These are phyloP conservation scores for Hordeum pubiflorum DNA, from an alignment of 202 grass and related monocot species.

Conservation along the genomic window DNA sequence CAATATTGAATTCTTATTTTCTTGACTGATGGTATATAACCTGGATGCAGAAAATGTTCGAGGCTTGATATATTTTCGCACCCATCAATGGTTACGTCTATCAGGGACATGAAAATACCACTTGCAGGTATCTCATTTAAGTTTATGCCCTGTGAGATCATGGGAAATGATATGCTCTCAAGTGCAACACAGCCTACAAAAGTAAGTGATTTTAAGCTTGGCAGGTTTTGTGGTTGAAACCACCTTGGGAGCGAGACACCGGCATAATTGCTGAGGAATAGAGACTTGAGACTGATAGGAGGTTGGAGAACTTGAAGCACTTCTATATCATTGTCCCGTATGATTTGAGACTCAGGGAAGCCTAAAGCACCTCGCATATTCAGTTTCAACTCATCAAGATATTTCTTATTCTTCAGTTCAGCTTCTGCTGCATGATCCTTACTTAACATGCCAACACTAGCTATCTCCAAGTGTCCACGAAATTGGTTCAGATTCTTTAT, in stretches of 20 bases:
- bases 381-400: background rate
- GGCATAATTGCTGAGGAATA: no score
- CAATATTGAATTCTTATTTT: background rate
- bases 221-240: no score
- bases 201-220: no score
- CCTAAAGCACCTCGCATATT: rapidly evolving
- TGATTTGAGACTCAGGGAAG: no score
- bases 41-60: background rate
- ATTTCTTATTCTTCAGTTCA: background rate
- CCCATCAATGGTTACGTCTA: rapidly evolving
- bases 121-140: background rate
- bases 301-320: no score
- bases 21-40: background rate
- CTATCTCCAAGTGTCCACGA: background rate
- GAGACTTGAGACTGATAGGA: no score
- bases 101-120: background rate
- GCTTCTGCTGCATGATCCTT: background rate
- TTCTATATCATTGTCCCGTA: no score
- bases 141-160: background rate
- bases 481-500: background rate
- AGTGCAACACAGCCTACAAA: background rate
- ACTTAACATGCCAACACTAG: background rate
- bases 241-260: no score
- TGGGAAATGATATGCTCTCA: background rate
- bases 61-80: background rate